Evolutionary conservation across 441 rosid species (phyloP).

Genomic region (Mallotus repandus): DNA sequence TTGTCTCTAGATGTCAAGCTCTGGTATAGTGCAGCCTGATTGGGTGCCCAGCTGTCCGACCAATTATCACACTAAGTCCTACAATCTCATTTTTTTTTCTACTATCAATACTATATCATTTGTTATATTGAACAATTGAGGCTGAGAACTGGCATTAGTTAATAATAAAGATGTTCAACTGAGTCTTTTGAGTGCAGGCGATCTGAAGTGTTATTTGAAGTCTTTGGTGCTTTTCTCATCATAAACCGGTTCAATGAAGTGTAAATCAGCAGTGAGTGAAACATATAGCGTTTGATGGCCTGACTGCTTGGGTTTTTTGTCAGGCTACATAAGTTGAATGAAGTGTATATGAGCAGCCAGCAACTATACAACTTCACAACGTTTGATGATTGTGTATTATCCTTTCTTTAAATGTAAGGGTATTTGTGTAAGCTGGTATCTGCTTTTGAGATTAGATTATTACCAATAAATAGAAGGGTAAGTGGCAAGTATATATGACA

Average conservation of each 20-base stretch:
- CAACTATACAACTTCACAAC: neutral
- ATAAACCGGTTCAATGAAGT: slow-evolving; percentile 8
- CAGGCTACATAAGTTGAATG: neutral
- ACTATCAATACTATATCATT: neutral
- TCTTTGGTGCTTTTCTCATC: slow-evolving; percentile 6
- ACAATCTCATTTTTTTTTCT: no score
- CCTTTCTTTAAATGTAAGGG: neutral
- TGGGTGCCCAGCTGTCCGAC: neutral
- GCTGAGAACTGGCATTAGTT: slow-evolving; percentile 2
- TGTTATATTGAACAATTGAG: neutral
- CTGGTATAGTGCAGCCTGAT: no score
- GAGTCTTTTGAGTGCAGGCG: slow-evolving; percentile 15
- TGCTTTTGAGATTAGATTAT: slow-evolving; percentile 3
- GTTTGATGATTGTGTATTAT: neutral
- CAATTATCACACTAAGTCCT: no score
- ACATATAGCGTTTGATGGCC: neutral
- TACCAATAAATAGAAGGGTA: slow-evolving; percentile 4
- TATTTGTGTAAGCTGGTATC: neutral
- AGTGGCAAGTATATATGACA: neutral
- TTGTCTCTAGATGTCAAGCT: no score
- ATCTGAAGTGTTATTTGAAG: neutral
- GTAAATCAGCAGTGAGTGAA: slow-evolving; percentile 9
- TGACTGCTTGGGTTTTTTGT: neutral
- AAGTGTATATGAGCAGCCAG: slow-evolving; percentile 8
- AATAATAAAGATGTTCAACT: no score